Evolutionary conservation across 805 yeast genomes (phyloP).

Genomic region (Zygotorulaspora chibaensis): DNA sequence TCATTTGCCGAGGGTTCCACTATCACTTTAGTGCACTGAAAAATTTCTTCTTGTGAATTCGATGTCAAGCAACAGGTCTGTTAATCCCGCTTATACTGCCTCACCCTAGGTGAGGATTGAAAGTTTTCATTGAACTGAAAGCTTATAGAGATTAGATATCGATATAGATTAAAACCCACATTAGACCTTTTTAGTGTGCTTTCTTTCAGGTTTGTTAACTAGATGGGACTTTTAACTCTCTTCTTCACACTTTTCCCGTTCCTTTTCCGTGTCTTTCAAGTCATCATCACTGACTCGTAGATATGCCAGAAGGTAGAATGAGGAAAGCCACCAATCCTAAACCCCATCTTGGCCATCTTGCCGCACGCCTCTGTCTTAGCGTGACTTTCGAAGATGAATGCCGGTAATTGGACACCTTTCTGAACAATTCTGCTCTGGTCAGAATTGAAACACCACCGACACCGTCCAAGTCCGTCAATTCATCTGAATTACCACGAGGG

Average conservation of each 20-base stretch:
- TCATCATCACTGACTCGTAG: conserved; percentile 85
- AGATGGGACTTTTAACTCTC: neutral
- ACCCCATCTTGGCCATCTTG: conserved; percentile 79
- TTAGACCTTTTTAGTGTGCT: neutral
- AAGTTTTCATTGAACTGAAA: neutral
- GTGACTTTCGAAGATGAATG: conserved; percentile 76
- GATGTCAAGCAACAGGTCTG: too few species aligned
- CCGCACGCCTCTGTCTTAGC: conserved; percentile 90
- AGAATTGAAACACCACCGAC: conserved; percentile 84
- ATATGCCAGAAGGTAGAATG: conserved; percentile 90
- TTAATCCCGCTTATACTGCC: too few species aligned
- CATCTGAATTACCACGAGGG: conserved; percentile 53
- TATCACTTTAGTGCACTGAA: too few species aligned
- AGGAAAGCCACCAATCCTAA: conserved; percentile 80
- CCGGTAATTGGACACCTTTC: conserved; percentile 82
- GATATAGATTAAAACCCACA: neutral
- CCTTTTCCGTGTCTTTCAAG: conserved; percentile 60
- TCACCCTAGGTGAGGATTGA: too few species aligned
- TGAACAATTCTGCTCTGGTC: conserved; percentile 67
- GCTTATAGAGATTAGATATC: neutral
- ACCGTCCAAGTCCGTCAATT: conserved; percentile 72
- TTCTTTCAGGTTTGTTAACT: neutral
- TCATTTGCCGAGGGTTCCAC: too few species aligned
- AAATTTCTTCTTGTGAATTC: too few species aligned
- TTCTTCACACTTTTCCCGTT: conserved; percentile 56